phyloP scores from a whole-genome alignment of 305 asterid species.

The Fraxinus albicans region DNA sequence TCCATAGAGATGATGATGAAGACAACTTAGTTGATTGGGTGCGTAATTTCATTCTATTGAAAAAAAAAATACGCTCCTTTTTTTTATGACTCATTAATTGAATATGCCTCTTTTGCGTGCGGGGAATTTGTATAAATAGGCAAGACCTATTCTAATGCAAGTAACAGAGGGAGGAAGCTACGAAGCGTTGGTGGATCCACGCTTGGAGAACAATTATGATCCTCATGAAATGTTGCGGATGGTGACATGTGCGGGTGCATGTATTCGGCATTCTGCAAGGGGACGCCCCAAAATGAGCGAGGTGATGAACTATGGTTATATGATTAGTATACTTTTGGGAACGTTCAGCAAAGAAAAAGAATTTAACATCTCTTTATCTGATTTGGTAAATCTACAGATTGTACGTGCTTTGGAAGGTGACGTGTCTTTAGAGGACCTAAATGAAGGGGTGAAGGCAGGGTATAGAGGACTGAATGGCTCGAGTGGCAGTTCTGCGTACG shows the following conservation, averaged over 20 bases:
- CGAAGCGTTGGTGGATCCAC: conserved; percentile 69
- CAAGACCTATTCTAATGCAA: conserved; percentile 62
- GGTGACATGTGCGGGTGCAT: conserved; percentile 73
- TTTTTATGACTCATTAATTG: neutral
- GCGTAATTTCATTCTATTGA: neutral
- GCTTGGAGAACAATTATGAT: conserved; percentile 56
- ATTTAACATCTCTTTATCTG: neutral
- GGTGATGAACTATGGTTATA: conserved; percentile 26
- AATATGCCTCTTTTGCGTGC: neutral
- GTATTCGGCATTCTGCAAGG: conserved; percentile 74
- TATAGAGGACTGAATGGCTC: conserved; percentile 33
- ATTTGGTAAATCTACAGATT: conserved; percentile 25
- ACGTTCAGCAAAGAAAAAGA: neutral
- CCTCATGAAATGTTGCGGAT: conserved; percentile 64
- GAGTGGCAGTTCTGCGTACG: conserved; percentile 46
- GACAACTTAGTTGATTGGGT: conserved; percentile 81
- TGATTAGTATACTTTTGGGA: neutral
- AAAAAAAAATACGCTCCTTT: neutral
- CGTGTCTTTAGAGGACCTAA: conserved; percentile 43
- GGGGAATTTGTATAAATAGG: conserved; percentile 33
- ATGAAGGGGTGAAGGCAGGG: conserved; percentile 35
- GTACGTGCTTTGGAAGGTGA: conserved; percentile 62
- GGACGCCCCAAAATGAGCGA: conserved; percentile 93
- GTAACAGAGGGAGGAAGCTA: conserved; percentile 60
- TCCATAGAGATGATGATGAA: conserved; percentile 55